A percentile compares a stretch with the other conserved stretches of the same genome.
Evolutionary conservation across 1,284 basidiomycete genomes (phyloP).

Genomic region (Apiotrichum gamsii): DNA sequence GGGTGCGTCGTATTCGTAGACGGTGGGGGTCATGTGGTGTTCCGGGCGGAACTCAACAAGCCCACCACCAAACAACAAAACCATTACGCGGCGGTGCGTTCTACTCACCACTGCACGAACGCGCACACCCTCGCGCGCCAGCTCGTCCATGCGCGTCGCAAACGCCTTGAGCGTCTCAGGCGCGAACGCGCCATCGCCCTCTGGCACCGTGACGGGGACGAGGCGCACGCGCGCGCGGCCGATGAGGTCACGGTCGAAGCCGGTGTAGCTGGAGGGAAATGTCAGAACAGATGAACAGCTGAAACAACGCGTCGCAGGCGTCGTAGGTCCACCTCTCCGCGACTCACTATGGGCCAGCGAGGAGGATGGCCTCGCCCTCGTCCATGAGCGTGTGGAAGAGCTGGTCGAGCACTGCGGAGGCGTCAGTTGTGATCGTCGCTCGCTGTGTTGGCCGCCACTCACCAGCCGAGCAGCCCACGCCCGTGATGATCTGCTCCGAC

Average conservation of each 20-base stretch:
- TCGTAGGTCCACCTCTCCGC: too few species aligned
- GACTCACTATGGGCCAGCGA: conserved; percentile 41
- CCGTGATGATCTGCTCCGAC: conserved; percentile 41
- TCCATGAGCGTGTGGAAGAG: conserved; percentile 47
- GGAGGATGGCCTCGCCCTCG: conserved; percentile 45
- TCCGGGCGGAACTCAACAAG: too few species aligned
- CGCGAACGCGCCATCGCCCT: conserved; percentile 28
- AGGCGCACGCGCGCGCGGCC: conserved; percentile 32
- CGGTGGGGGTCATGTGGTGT: background rate
- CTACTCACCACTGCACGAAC: conserved; percentile 35
- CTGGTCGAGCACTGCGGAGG: conserved; percentile 45
- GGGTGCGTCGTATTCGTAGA: too few species aligned
- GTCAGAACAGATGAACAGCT: background rate
- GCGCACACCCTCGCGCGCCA: conserved; percentile 22
- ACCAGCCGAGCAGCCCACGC: conserved; percentile 41
- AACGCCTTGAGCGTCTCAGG: conserved; percentile 29
- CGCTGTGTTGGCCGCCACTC: background rate
- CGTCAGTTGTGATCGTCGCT: too few species aligned
- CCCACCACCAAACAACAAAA: too few species aligned
- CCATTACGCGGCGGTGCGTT: too few species aligned
- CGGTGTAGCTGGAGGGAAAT: conserved; percentile 38
- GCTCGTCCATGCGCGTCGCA: conserved; percentile 25
- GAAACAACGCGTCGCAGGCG: background rate
- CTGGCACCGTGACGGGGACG: conserved; percentile 36
- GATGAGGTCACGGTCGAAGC: conserved; percentile 43